These are phyloP conservation scores for Fraxinus sp. DNA, from an alignment of 305 asterid genomes.

Conservation along the genomic window DNA sequence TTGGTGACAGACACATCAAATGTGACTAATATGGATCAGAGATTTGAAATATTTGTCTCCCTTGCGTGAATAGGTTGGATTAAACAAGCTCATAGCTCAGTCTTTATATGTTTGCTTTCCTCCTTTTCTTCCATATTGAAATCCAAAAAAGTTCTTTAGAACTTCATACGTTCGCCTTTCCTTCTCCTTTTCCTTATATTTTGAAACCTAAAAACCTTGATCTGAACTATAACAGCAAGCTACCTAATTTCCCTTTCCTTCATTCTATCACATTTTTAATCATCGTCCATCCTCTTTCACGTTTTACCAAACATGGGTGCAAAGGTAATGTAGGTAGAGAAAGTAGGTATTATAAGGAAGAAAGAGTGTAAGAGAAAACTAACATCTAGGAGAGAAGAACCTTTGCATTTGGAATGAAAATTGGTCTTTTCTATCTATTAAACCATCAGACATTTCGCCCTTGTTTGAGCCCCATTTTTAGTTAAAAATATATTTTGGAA, in stretches of 20 bases:
- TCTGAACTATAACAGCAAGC: background rate
- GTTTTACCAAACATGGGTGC: too few species aligned
- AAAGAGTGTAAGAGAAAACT: too few species aligned
- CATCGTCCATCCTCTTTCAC: background rate
- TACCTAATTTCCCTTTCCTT: background rate
- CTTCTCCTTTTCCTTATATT: too few species aligned
- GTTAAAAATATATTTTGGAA: too few species aligned
- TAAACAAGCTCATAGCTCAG: background rate
- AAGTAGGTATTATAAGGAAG: too few species aligned
- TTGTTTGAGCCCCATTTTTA: too few species aligned
- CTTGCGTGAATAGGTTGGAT: background rate
- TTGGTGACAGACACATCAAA: background rate
- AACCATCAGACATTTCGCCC: too few species aligned
- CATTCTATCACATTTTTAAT: background rate
- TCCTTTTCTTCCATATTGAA: background rate
- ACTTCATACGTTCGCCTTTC: background rate
- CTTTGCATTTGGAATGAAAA: too few species aligned
- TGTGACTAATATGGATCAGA: background rate
- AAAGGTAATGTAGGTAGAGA: too few species aligned
- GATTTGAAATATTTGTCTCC: background rate
- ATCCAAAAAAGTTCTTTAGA: background rate
- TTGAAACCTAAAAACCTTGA: background rate
- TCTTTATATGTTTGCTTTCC: background rate
- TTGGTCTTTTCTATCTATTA: too few species aligned
- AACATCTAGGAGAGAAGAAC: too few species aligned